Conservation (phyloP, 345 rosid genomes). For the Pelargonium nanum region DNA sequence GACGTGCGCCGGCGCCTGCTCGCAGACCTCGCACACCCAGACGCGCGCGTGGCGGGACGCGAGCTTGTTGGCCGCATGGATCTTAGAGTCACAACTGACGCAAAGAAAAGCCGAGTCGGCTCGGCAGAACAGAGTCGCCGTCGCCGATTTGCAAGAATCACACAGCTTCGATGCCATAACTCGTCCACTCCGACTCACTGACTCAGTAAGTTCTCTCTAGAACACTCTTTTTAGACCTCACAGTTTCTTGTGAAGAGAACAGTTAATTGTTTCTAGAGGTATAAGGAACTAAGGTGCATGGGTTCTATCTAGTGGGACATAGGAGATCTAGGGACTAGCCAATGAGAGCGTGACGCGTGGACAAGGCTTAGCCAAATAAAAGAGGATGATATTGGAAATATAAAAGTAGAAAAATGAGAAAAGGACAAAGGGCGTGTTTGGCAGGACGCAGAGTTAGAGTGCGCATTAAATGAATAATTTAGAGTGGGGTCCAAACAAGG, state of each 20-base stretch:
- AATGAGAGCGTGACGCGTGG: conserved; percentile 35
- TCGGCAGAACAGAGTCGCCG: conserved; percentile 72
- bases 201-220: neutral
- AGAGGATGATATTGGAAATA: neutral
- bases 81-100: conserved; percentile 60
- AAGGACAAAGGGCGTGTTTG: neutral
- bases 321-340: conserved; percentile 28
- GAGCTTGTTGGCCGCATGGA: conserved; percentile 91
- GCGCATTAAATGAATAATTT: neutral
- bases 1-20: conserved; percentile 94
- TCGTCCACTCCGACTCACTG: neutral
- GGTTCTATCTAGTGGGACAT: conserved; percentile 49
- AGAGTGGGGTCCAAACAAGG: no score
- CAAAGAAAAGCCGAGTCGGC: conserved; percentile 94
- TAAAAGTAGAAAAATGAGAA: no score
- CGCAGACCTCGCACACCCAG: conserved; percentile 89
- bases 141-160: conserved; percentile 88
- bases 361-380: conserved; percentile 40
- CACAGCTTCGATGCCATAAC: conserved; percentile 82
- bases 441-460: neutral
- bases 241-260: neutral
- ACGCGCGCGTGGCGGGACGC: conserved; percentile 96
- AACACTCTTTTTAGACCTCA: conserved; percentile 2
- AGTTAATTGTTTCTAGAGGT: neutral
- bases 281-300: neutral